phyloP scores from a whole-genome alignment of 305 asterid species.

The Andrographis paniculata region DNA sequence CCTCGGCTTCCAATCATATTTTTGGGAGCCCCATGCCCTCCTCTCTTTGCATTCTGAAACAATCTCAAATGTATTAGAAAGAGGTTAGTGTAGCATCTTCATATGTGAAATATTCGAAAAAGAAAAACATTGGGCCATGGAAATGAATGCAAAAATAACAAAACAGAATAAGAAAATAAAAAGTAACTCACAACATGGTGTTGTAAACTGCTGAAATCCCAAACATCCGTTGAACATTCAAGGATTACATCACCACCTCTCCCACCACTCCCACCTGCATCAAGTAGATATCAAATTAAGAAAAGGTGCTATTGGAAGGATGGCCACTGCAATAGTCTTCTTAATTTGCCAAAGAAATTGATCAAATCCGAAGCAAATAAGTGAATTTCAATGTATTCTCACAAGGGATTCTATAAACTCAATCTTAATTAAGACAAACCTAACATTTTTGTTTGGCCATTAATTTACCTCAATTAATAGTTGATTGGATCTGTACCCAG shows the following conservation, averaged over 20 bases:
- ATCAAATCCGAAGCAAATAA: constrained; percentile 6
- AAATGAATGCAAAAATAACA: constrained; percentile 1
- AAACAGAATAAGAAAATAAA: constrained; percentile 10
- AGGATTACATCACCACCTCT: constrained; percentile 88
- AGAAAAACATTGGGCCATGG: neutral
- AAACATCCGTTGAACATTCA: constrained; percentile 67
- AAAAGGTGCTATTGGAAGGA: constrained; percentile 11
- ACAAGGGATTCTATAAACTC: too few species aligned
- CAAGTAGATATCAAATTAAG: constrained; percentile 13
- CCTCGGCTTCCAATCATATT: constrained; percentile 93
- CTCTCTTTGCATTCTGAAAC: constrained; percentile 80
- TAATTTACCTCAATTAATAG: neutral
- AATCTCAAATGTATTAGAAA: constrained; percentile 14
- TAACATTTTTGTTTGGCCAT: too few species aligned
- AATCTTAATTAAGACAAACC: too few species aligned
- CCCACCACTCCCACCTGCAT: constrained; percentile 93
- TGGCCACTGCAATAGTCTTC: neutral
- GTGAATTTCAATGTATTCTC: neutral
- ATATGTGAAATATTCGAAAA: constrained; percentile 14
- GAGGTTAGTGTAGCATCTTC: constrained; percentile 5
- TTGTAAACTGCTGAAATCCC: constrained; percentile 93
- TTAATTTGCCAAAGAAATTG: constrained; percentile 9
- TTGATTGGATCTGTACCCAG: neutral
- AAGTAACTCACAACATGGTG: constrained; percentile 64
- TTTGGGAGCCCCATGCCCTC: constrained; percentile 82